Evolutionary conservation across 805 yeast genomes (phyloP).

Genomic region (Cephaloascus fragrans): DNA sequence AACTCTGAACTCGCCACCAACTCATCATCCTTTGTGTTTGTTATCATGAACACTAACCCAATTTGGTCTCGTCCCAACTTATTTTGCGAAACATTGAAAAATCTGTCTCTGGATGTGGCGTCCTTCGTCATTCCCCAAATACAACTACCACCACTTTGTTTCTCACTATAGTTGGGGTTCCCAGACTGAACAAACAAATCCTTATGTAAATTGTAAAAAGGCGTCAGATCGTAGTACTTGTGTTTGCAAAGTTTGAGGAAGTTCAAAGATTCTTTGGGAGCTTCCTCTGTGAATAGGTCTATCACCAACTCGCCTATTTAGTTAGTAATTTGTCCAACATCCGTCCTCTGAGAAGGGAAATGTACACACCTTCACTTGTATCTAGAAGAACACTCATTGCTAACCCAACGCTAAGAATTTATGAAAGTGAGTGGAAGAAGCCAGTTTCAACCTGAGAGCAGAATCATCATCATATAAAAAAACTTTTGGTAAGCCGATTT

Average conservation of each 20-base stretch:
- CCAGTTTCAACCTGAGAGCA: neutral
- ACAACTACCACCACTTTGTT: slow-evolving; percentile 15
- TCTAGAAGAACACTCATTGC: slow-evolving; percentile 30
- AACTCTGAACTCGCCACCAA: slow-evolving; percentile 23
- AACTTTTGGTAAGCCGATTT: neutral
- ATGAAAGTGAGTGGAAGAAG: too few species aligned
- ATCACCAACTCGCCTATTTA: slow-evolving; percentile 30
- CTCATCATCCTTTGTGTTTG: slow-evolving; percentile 1
- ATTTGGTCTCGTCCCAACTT: slow-evolving; percentile 11
- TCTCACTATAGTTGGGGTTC: slow-evolving; percentile 33
- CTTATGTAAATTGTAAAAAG: slow-evolving; percentile 33
- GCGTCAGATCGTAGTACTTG: slow-evolving; percentile 41
- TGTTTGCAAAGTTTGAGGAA: slow-evolving; percentile 46
- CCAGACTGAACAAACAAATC: slow-evolving; percentile 35
- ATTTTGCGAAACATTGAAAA: slow-evolving; percentile 5
- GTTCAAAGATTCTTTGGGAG: slow-evolving; percentile 29
- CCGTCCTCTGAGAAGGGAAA: neutral
- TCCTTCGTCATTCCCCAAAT: slow-evolving; percentile 16
- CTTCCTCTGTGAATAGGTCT: slow-evolving; percentile 27
- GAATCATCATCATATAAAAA: neutral
- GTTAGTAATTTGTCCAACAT: neutral
- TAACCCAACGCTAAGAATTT: too few species aligned
- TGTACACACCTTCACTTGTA: slow-evolving; percentile 22
- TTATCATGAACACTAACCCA: slow-evolving; percentile 24
- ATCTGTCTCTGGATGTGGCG: neutral